phyloP scores from a whole-genome alignment of 768 basidiomycete genomes.

The Amyloporia xantha region DNA sequence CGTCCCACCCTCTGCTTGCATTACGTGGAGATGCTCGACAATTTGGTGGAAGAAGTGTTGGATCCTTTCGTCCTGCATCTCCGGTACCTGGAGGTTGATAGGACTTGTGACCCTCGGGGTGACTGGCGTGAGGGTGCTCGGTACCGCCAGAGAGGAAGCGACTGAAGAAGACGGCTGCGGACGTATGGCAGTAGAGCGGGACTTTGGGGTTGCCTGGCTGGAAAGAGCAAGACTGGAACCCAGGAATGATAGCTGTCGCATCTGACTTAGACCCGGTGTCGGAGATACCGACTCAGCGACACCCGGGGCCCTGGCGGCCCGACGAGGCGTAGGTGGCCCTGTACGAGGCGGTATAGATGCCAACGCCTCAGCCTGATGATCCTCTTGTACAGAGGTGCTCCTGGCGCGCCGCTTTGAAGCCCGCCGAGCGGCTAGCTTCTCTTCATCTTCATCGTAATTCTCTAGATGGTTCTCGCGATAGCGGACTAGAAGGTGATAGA shows the following conservation, averaged over 20 bases:
- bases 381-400: no score
- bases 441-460: constrained; percentile 68
- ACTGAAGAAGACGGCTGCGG: constrained; percentile 6
- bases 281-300: constrained; percentile 12
- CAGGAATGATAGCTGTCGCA: constrained; percentile 11
- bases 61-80: constrained; percentile 67
- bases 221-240: not conserved
- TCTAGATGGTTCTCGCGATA: constrained; percentile 75
- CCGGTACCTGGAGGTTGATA: constrained; percentile 38
- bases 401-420: constrained; percentile 30
- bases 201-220: not conserved
- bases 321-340: constrained; percentile 56
- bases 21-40: constrained; percentile 68
- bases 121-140: not conserved
- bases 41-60: constrained; percentile 85
- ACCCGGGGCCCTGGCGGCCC: constrained; percentile 34
- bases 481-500: constrained; percentile 84
- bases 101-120: constrained; percentile 1
- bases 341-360: constrained; percentile 42
- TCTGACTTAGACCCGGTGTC: constrained; percentile 10
- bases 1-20: constrained; percentile 37
- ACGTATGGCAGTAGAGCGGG: constrained; percentile 2
- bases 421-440: constrained; percentile 28
- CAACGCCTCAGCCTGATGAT: constrained; percentile 7
- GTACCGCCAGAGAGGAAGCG: constrained; percentile 1